Percentiles rank a stretch among this genome's conserved stretches.
phyloP scores from a whole-genome alignment of 352 stramenopile species.

The Globisporangium uncinulatum region DNA sequence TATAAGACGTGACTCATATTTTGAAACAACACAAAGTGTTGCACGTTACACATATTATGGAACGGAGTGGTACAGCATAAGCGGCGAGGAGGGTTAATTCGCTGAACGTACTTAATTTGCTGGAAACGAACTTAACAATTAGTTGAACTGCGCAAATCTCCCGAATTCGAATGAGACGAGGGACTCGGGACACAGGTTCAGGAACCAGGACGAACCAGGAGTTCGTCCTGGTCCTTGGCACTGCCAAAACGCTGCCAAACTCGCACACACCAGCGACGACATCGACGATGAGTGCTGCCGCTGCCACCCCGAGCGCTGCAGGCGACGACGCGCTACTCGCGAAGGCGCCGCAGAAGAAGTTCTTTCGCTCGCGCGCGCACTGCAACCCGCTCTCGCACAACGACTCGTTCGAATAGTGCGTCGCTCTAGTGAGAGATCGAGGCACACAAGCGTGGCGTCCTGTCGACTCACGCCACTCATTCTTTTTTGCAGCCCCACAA shows the following conservation, averaged over 20 bases:
- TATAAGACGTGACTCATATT: too few relatives aligned
- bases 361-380: constrained; percentile 94
- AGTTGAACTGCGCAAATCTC: too few relatives aligned
- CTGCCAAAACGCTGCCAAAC: too few relatives aligned
- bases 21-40: too few relatives aligned
- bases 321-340: constrained; percentile 19
- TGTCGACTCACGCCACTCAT: not conserved
- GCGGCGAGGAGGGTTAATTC: too few relatives aligned
- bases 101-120: too few relatives aligned
- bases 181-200: constrained; percentile 6
- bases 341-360: constrained; percentile 93
- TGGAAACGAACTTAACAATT: too few relatives aligned
- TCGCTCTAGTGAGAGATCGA: constrained; percentile 1
- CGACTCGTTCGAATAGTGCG: constrained; percentile 93
- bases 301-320: constrained; percentile 7
- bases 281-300: constrained; percentile 4
- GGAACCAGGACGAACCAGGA: not conserved
- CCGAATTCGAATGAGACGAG: not conserved
- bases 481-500: constrained; percentile 48
- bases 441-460: not conserved
- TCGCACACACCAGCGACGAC: not conserved
- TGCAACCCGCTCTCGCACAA: constrained; percentile 97
- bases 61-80: too few relatives aligned
- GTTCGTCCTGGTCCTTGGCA: too few relatives aligned
- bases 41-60: too few relatives aligned